phyloP scores from a whole-genome alignment of 257 asterid genomes.

The Voacanga thouarsii region DNA sequence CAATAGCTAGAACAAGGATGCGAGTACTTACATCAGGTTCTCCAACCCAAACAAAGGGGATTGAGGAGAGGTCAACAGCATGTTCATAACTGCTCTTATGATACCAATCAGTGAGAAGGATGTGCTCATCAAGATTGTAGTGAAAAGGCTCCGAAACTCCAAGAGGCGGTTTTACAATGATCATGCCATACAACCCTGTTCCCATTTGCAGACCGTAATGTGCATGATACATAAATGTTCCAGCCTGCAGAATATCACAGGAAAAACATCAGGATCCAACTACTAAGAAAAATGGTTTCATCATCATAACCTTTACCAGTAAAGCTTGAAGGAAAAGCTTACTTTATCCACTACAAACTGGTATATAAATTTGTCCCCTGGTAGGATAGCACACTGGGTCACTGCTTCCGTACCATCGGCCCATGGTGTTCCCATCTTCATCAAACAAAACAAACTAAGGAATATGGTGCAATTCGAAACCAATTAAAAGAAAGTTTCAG shows the following conservation, averaged over 20 bases:
- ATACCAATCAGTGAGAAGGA: conserved; percentile 68
- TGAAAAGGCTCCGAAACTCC: conserved; percentile 51
- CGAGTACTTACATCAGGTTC: conserved; percentile 57
- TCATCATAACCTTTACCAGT: no score
- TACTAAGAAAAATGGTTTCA: no score
- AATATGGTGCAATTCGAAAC: no score
- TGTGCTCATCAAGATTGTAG: conserved; percentile 52
- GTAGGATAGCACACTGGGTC: conserved; percentile 66
- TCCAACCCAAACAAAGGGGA: conserved; percentile 63
- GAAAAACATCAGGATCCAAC: neutral
- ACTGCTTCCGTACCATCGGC: conserved; percentile 80
- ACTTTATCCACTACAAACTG: conserved; percentile 67
- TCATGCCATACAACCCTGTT: conserved; percentile 62
- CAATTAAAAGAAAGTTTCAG: no score
- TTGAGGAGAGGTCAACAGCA: conserved; percentile 55
- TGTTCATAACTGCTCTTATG: conserved; percentile 49
- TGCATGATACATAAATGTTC: conserved; percentile 71
- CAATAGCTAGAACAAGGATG: no score
- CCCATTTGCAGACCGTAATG: conserved; percentile 80
- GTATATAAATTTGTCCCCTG: conserved; percentile 68
- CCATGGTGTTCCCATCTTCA: conserved; percentile 80
- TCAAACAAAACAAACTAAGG: neutral
- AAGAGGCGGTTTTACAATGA: conserved; percentile 40
- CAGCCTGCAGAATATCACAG: conserved; percentile 39
- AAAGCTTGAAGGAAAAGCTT: conserved; percentile 5